phyloP scores from a whole-genome alignment of 768 basidiomycete species.

The Tulasnella calospora region DNA sequence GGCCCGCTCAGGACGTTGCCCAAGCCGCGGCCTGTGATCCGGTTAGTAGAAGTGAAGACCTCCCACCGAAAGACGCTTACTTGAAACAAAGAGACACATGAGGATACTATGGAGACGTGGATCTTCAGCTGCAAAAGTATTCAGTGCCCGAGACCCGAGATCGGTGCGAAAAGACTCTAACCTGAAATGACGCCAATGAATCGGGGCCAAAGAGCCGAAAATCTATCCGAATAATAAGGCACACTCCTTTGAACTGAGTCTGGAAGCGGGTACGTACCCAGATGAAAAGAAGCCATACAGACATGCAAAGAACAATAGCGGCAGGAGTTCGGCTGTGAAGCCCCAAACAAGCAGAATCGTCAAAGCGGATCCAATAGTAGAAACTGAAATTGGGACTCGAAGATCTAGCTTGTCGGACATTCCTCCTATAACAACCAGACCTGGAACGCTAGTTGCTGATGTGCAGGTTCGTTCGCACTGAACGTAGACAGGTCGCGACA shows the following conservation, averaged over 20 bases:
- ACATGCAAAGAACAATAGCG: slow-evolving; percentile 18
- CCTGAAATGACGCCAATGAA: slow-evolving; percentile 21
- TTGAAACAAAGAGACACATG: neutral
- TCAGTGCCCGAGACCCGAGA: neutral
- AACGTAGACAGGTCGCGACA: neutral
- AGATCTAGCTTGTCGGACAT: slow-evolving; percentile 17
- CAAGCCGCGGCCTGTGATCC: neutral
- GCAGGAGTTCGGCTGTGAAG: neutral
- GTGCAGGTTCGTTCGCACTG: neutral
- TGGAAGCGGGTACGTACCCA: neutral
- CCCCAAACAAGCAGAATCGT: slow-evolving; percentile 20
- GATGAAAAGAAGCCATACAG: slow-evolving; percentile 17
- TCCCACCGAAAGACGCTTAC: neutral
- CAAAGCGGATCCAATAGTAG: neutral
- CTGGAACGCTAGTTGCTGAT: slow-evolving; percentile 14
- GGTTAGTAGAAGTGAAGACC: neutral
- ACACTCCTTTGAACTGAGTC: too few species aligned
- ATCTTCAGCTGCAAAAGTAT: neutral
- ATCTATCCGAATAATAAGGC: neutral
- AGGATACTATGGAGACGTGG: neutral
- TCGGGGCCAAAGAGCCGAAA: slow-evolving; percentile 17
- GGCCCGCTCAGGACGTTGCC: slow-evolving; percentile 4
- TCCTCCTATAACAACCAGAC: neutral
- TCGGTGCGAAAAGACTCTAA: neutral
- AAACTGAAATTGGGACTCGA: neutral